Percentiles rank a stretch among this genome's conserved stretches.
These are phyloP conservation scores for Afroboletus lepidellus DNA, from an alignment of 1,284 basidiomycete species.

Conservation along the genomic window DNA sequence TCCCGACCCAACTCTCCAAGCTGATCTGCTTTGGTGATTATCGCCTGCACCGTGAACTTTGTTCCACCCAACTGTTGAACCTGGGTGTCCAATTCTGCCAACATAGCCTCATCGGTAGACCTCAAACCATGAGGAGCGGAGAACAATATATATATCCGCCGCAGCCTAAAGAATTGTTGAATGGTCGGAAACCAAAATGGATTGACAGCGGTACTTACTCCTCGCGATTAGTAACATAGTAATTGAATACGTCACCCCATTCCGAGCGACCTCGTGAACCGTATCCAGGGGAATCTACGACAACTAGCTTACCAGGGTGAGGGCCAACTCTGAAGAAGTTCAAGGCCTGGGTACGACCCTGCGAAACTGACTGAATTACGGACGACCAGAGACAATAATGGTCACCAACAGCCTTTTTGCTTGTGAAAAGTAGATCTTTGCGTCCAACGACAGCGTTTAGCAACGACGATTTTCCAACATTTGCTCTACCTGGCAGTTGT, in stretches of 20 bases:
- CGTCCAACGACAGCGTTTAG: slow-evolving; percentile 66
- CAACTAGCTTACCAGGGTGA: slow-evolving; percentile 52
- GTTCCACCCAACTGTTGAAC: slow-evolving; percentile 38
- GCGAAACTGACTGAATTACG: not conserved
- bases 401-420: slow-evolving; percentile 62
- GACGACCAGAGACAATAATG: not conserved
- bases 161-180: slow-evolving; percentile 44
- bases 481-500: slow-evolving; percentile 48
- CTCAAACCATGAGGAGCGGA: slow-evolving; percentile 64
- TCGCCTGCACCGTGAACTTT: slow-evolving; percentile 60
- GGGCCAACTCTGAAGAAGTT: slow-evolving; percentile 69
- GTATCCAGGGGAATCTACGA: slow-evolving; percentile 79
- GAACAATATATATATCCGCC: slow-evolving; percentile 67
- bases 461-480: slow-evolving; percentile 72
- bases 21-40: slow-evolving; percentile 69
- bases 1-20: slow-evolving; percentile 36
- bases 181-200: not conserved
- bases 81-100: slow-evolving; percentile 45
- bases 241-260: slow-evolving; percentile 68
- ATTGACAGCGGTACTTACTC: slow-evolving; percentile 43
- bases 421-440: slow-evolving; percentile 55
- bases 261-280: slow-evolving; percentile 68
- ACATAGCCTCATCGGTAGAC: slow-evolving; percentile 58
- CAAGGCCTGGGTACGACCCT: slow-evolving; percentile 69
- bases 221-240: slow-evolving; percentile 57